phyloP scores from a whole-genome alignment of 148 eudicot species.

The Mesembryanthemum crystallinum region DNA sequence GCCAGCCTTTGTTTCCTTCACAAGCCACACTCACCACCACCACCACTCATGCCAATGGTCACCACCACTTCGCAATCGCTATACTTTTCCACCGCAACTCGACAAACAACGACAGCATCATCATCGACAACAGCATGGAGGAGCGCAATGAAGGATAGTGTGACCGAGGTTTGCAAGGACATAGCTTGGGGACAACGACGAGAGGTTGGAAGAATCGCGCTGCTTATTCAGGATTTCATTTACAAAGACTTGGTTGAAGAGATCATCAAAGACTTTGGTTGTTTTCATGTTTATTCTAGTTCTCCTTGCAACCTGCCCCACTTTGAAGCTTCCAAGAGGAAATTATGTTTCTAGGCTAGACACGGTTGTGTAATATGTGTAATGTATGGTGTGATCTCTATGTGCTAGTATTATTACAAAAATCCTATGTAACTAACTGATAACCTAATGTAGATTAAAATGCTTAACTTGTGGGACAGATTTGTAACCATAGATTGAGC shows the following conservation, averaged over 20 bases:
- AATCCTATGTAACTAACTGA: background rate
- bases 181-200: constrained; percentile 47
- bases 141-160: constrained; percentile 43
- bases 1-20: constrained; percentile 11
- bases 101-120: background rate
- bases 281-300: background rate
- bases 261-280: constrained; percentile 32
- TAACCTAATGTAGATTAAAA: background rate
- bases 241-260: constrained; percentile 61
- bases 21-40: no score
- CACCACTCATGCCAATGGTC: background rate
- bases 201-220: constrained; percentile 46
- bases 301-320: background rate
- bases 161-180: constrained; percentile 54
- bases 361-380: background rate
- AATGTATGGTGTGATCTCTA: background rate
- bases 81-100: background rate
- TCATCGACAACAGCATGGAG: constrained; percentile 7
- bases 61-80: background rate
- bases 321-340: constrained; percentile 52
- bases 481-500: background rate
- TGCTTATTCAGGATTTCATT: constrained; percentile 49
- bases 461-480: background rate
- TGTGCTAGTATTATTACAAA: background rate
- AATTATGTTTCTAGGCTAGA: constrained; percentile 38